Percentiles rank a stretch among this genome's conserved stretches.
Evolutionary conservation across 768 basidiomycete species (phyloP).

Genomic region (Boletus subcaerulescens): DNA sequence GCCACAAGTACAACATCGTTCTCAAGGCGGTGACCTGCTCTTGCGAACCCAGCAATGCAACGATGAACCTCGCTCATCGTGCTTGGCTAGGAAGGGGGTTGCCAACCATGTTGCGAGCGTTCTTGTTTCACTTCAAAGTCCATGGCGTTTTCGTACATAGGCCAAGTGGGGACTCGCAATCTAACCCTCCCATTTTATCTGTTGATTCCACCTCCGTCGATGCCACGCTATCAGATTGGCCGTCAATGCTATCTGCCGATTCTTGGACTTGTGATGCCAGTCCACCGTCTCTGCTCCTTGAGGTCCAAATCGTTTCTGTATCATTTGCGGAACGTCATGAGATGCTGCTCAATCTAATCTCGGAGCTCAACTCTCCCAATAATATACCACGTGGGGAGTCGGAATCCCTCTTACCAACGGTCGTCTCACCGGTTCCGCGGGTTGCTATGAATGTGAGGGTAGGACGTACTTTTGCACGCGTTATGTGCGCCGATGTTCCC

Average conservation of each 20-base stretch:
- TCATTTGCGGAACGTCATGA: slow-evolving; percentile 55
- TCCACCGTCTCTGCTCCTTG: slow-evolving; percentile 51
- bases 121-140: slow-evolving; percentile 43
- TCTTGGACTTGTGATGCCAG: slow-evolving; percentile 49
- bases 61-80: slow-evolving; percentile 43
- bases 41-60: slow-evolving; percentile 48
- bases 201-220: slow-evolving; percentile 33
- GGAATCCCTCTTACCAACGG: slow-evolving; percentile 26
- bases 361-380: slow-evolving; percentile 18
- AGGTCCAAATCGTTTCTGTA: slow-evolving; percentile 42
- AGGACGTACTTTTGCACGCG: slow-evolving; percentile 47
- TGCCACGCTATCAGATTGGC: slow-evolving; percentile 58
- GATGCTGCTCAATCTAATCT: slow-evolving; percentile 41
- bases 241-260: slow-evolving; percentile 43
- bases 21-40: slow-evolving; percentile 40
- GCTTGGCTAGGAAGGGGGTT: slow-evolving; percentile 53
- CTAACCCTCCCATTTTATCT: slow-evolving; percentile 23
- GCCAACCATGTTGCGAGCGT: slow-evolving; percentile 38
- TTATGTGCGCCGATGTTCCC: slow-evolving; percentile 44
- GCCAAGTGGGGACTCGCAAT: slow-evolving; percentile 33
- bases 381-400: slow-evolving; percentile 2
- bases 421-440: slow-evolving; percentile 46
- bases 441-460: slow-evolving; percentile 46
- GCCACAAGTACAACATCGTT: slow-evolving; percentile 40
- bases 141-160: slow-evolving; percentile 47